phyloP scores from a whole-genome alignment of 2,329 filamentous ascomycete genomes.

The Emergomyces pasteurianus region DNA sequence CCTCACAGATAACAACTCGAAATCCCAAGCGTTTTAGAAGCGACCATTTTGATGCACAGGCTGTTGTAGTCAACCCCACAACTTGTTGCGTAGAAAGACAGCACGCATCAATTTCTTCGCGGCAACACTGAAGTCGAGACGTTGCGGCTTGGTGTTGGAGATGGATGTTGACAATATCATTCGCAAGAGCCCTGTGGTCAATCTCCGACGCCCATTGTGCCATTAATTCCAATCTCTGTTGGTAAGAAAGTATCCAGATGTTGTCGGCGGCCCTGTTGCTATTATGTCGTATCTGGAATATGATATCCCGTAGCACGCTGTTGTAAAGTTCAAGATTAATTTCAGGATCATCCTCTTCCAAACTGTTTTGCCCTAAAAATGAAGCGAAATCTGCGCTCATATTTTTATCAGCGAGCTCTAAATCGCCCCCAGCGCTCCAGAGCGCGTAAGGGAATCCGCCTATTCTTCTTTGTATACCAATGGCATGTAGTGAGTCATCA shows the following conservation, averaged over 20 bases:
- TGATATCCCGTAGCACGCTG: not conserved
- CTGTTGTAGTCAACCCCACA: conserved; percentile 22
- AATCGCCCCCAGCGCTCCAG: conserved; percentile 4
- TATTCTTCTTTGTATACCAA: not conserved
- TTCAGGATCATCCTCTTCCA: not conserved
- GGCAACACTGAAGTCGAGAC: not conserved
- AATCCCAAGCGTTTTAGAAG: conserved; percentile 29
- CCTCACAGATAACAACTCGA: conserved; percentile 49
- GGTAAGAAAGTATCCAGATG: conserved; percentile 10
- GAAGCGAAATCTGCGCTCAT: not conserved
- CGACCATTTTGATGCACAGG: conserved; percentile 16
- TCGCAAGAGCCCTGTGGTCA: conserved; percentile 6
- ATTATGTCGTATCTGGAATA: not conserved
- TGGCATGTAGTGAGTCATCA: not conserved
- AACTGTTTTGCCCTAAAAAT: conserved; percentile 1
- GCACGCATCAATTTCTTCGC: conserved; percentile 10
- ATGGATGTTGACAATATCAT: conserved; percentile 14
- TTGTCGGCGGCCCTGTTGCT: conserved; percentile 1
- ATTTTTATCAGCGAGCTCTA: not conserved
- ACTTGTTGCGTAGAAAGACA: conserved; percentile 16
- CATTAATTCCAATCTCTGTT: conserved; percentile 10
- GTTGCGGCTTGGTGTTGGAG: conserved; percentile 12
- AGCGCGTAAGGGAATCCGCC: conserved; percentile 3
- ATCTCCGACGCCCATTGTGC: conserved; percentile 11
- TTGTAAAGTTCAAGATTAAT: not conserved